phyloP scores from a whole-genome alignment of 2,329 filamentous ascomycete species.

The Fusarium buxicola region DNA sequence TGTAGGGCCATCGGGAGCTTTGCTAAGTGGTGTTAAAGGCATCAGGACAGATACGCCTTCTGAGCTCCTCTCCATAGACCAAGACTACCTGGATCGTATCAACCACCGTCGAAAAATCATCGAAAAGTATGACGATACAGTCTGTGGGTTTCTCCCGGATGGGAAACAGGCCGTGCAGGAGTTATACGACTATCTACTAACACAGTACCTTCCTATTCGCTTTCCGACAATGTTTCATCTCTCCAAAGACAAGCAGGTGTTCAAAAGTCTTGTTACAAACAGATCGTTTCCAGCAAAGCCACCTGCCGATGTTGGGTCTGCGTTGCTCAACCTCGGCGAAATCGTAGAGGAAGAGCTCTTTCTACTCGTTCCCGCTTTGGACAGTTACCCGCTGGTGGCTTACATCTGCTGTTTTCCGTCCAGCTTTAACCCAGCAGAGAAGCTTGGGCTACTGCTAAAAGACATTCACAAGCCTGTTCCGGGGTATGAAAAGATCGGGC shows the following conservation, averaged over 20 bases:
- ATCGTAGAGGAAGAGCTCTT: conserved; percentile 14
- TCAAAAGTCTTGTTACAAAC: conserved; percentile 57
- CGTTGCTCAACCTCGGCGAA: conserved; percentile 23
- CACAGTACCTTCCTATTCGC: conserved; percentile 59
- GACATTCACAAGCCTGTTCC: conserved; percentile 58
- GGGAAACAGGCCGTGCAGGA: conserved; percentile 60
- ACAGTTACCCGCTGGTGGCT: conserved; percentile 58
- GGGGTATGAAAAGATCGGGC: conserved; percentile 64
- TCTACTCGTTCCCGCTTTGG: conserved; percentile 29
- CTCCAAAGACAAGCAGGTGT: conserved; percentile 44
- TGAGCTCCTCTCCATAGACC: conserved; percentile 65
- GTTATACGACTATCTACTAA: conserved; percentile 60
- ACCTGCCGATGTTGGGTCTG: neutral
- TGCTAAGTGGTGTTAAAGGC: conserved; percentile 45
- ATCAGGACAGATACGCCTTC: conserved; percentile 58
- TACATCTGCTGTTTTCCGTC: conserved; percentile 49
- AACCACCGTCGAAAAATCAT: conserved; percentile 54
- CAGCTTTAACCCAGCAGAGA: no score
- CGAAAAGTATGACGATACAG: conserved; percentile 51
- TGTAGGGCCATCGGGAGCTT: fast-evolving
- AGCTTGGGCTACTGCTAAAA: conserved; percentile 40
- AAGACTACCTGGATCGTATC: conserved; percentile 52
- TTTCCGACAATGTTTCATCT: conserved; percentile 62
- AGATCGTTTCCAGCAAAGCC: conserved; percentile 39
- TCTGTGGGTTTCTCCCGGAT: conserved; percentile 56